Evolutionary conservation across 495 filamentous ascomycete species (phyloP), one percentile per base, ranked within the genome.

Genomic region (Stereocaulon alpinum): DNA sequence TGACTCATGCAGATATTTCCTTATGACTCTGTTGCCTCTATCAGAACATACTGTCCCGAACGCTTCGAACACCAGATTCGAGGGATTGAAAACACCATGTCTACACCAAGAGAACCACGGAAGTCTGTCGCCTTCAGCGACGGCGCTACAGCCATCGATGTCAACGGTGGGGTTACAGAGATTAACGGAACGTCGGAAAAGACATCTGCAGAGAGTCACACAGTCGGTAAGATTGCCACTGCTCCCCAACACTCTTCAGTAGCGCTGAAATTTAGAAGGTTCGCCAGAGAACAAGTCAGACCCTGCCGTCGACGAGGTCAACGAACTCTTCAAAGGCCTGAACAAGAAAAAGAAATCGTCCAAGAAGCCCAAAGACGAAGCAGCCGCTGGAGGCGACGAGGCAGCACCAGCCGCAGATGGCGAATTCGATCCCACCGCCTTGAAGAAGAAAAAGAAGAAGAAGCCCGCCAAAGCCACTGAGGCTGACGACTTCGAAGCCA

Each of bases 371-470:
- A 86, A 86, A 49, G 85, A 77, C 14, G 82, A 80, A 27, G 77
- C 70, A 50, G 76, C 70, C 15, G 80, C 74, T 20, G 80, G 74
- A 42, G 82, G 75, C 40, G 84, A 81, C 29, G 78, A 74, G 29
- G 73, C 69, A 40, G 71, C 75, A 10, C 76, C 82, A 63, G 82
- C 76, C 20, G 85, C 76, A 42, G 79, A 88, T 60, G 81, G 74
- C 64, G 82, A 86, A 56, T 78, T 92, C 66, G 88, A 94, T 74
- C 81, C 87, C 32, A 80, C 82, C 56, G 77, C 78, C 29, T 76
- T 94, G 76, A 95, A 95, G 77, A 96, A 95, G 72, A 95, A 90
- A 73, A 92, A 95, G 80, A 95, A 96, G 84, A 92, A 89, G 82
- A 92, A 92, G 83, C 67, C 76, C 60, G 78, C 82, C 69, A 89